Evolutionary conservation across 2,329 filamentous ascomycete genomes (phyloP).

Genomic region (Xylariaceae sp.): DNA sequence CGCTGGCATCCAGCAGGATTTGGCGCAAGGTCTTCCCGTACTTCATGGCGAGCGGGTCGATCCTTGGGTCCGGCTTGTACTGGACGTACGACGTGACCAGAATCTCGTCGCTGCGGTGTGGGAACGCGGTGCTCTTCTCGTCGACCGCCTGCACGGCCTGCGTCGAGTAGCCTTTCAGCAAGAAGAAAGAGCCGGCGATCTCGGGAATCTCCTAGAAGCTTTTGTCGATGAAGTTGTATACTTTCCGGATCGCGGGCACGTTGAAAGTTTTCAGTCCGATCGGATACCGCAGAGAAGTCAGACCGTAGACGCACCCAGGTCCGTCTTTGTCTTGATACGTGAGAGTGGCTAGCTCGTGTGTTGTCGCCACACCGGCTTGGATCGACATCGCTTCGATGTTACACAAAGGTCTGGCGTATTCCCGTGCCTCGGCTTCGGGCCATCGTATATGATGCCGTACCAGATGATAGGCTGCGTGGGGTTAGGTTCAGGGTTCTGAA

Average conservation of each 20-base stretch:
- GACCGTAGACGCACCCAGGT: conserved; percentile 25
- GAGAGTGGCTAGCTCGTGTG: conserved; percentile 25
- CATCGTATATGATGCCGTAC: too few relatives aligned
- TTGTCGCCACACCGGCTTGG: conserved; percentile 20
- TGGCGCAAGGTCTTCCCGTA: conserved; percentile 24
- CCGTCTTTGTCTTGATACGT: conserved; percentile 28
- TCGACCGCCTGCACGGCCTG: conserved; percentile 31
- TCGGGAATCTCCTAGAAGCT: conserved; percentile 22
- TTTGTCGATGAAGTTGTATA: conserved; percentile 30
- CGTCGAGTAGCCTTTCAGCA: conserved; percentile 33
- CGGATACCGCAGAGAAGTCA: conserved; percentile 29
- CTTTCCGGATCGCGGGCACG: conserved; percentile 22
- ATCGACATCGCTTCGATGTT: conserved; percentile 22
- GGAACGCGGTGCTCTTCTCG: conserved; percentile 24
- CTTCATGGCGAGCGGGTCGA: conserved; percentile 22
- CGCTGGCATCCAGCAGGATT: conserved; percentile 26
- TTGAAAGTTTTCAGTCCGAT: conserved; percentile 29
- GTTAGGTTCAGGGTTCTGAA: too few relatives aligned
- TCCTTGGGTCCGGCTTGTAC: conserved; percentile 23
- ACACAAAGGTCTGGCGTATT: conserved; percentile 29
- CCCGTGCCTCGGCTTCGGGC: too few relatives aligned
- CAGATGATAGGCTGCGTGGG: too few relatives aligned
- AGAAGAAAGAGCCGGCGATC: conserved; percentile 29
- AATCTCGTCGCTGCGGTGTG: conserved; percentile 29
- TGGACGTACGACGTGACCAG: conserved; percentile 29